Evolutionary conservation across 352 stramenopile genomes (phyloP).

Genomic region (Peronospora destructor): DNA sequence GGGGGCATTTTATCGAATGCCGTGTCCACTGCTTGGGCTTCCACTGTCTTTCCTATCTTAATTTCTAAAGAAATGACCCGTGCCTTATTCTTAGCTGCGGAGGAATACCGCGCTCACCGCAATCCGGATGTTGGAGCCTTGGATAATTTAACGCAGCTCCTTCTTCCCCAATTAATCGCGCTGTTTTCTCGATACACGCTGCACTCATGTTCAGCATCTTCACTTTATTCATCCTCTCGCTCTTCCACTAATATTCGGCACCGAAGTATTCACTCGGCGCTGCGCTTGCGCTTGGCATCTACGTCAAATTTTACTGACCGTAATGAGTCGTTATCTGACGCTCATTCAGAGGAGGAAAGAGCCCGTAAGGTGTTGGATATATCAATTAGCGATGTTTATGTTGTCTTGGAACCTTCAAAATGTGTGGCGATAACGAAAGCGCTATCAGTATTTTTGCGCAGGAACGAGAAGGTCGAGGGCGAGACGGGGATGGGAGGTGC

Average conservation of each 20-base stretch:
- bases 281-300: conserved; percentile 39
- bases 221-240: conserved; percentile 12
- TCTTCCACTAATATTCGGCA: conserved; percentile 27
- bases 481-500: conserved; percentile 1
- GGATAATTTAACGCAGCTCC: conserved; percentile 38
- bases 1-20: conserved; percentile 31
- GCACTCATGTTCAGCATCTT: conserved; percentile 36
- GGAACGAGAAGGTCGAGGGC: conserved; percentile 1
- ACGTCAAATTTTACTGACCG: conserved; percentile 11
- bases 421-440: conserved; percentile 25
- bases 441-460: conserved; percentile 16
- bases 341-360: conserved; percentile 9
- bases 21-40: conserved; percentile 29
- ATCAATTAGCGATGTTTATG: conserved; percentile 26
- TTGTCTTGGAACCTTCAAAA: conserved; percentile 23
- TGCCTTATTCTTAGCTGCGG: conserved; percentile 12
- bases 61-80: conserved; percentile 21
- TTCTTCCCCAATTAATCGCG: conserved; percentile 36
- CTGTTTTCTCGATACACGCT: conserved; percentile 31
- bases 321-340: neutral
- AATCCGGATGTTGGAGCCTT: conserved; percentile 32
- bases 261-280: conserved; percentile 56
- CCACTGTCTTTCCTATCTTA: conserved; percentile 12
- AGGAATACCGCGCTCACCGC: conserved; percentile 37
- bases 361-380: conserved; percentile 31